Evolutionary conservation across 306 rosid species (phyloP).

Genomic region (Citrullus amarus): DNA sequence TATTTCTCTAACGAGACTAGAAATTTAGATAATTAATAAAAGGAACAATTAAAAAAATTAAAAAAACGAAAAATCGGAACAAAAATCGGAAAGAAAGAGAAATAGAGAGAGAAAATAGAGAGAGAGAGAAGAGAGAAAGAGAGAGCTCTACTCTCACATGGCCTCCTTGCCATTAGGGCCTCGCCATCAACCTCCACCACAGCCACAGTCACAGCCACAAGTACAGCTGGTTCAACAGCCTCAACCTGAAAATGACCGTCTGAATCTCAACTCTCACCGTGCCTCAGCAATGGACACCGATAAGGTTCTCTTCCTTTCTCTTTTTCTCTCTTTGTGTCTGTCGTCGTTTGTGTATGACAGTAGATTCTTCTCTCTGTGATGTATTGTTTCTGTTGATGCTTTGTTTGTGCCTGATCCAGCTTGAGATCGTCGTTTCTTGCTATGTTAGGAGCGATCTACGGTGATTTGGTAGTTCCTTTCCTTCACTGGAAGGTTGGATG

Average conservation of each 20-base stretch:
- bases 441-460: constrained; percentile 38
- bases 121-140: neutral
- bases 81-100: neutral
- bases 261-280: constrained; percentile 32
- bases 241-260: constrained; percentile 27
- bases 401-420: constrained; percentile 49
- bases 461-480: constrained; percentile 9
- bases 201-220: constrained; percentile 21
- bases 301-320: constrained; percentile 39
- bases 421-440: constrained; percentile 19
- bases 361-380: neutral
- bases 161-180: constrained; percentile 84
- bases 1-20: neutral
- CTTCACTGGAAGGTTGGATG: constrained; percentile 5
- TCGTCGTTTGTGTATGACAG: neutral
- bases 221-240: constrained; percentile 12
- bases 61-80: neutral
- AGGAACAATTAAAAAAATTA: neutral
- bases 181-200: constrained; percentile 45
- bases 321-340: neutral
- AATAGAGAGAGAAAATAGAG: neutral
- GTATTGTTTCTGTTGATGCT: constrained; percentile 12
- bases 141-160: constrained; percentile 37
- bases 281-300: constrained; percentile 50
- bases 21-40: constrained; percentile 7